Percentiles rank a stretch among this genome's conserved stretches.
phyloP scores from a whole-genome alignment of 2,329 filamentous ascomycete genomes.

The Elsinoe fawcettii region DNA sequence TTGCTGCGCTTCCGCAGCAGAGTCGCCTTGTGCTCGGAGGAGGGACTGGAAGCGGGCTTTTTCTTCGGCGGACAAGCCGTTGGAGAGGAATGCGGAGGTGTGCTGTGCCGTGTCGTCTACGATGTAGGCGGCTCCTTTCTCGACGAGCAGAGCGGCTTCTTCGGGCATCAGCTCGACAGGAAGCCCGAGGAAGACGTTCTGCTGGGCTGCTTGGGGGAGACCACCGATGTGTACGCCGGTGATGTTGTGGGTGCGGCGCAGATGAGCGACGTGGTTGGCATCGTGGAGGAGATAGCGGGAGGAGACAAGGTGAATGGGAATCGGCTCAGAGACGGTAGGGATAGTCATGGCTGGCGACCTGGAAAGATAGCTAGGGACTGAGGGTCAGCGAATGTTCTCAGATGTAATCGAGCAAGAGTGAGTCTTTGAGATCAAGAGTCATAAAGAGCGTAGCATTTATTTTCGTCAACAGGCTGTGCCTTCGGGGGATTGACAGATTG shows the following conservation, averaged over 20 bases:
- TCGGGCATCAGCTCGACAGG: slow-evolving; percentile 86
- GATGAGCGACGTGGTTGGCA: slow-evolving; percentile 65
- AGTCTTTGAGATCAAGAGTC: slow-evolving; percentile 16
- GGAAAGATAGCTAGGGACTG: neutral
- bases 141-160: slow-evolving; percentile 74
- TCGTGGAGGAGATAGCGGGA: slow-evolving; percentile 87
- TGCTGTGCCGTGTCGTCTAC: slow-evolving; percentile 73
- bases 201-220: slow-evolving; percentile 83
- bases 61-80: slow-evolving; percentile 46
- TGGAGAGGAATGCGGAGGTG: slow-evolving; percentile 49
- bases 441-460: slow-evolving; percentile 42
- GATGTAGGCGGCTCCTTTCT: slow-evolving; percentile 67
- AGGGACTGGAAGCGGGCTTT: slow-evolving; percentile 54
- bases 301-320: slow-evolving; percentile 74
- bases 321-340: slow-evolving; percentile 42
- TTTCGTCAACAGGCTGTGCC: slow-evolving; percentile 47
- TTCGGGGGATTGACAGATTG: slow-evolving; percentile 84
- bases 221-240: slow-evolving; percentile 81
- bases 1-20: slow-evolving; percentile 40
- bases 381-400: slow-evolving; percentile 5
- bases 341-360: slow-evolving; percentile 28
- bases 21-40: slow-evolving; percentile 48
- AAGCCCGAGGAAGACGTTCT: slow-evolving; percentile 86
- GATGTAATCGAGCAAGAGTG: neutral
- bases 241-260: slow-evolving; percentile 74